phyloP scores from a whole-genome alignment of 179 eudicot species.

The Beta lomatogona region DNA sequence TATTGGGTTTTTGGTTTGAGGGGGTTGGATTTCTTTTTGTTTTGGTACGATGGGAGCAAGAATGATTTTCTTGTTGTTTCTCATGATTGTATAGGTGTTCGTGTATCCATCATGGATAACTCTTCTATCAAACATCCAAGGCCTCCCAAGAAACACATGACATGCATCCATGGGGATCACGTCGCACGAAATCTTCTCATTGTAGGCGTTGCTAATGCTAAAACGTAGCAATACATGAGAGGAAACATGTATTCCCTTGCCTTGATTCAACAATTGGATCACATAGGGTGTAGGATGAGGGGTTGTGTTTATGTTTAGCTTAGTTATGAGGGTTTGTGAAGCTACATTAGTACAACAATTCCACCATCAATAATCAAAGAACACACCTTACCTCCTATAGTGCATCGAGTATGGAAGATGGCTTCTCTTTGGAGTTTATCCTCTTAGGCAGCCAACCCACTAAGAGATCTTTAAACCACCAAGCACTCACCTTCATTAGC shows the following conservation, averaged over 20 bases:
- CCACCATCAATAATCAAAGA: conserved; percentile 9
- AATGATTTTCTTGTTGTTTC: neutral
- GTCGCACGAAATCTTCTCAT: neutral
- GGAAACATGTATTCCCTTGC: neutral
- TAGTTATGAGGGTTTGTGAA: neutral
- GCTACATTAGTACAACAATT: conserved; percentile 9
- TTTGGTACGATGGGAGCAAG: neutral
- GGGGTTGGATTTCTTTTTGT: too few species aligned
- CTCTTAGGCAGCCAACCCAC: neutral
- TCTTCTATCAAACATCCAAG: neutral
- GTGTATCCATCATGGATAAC: too few species aligned
- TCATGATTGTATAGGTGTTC: neutral
- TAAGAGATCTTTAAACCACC: neutral
- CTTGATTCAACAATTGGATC: too few species aligned
- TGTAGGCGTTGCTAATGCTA: neutral
- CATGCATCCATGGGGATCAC: neutral
- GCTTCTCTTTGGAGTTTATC: neutral
- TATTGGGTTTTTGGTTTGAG: too few species aligned
- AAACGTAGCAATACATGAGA: neutral
- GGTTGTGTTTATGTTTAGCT: neutral
- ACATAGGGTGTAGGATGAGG: neutral
- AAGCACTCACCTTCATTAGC: neutral
- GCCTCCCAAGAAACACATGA: too few species aligned
- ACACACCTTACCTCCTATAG: too few species aligned
- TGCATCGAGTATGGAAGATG: too few species aligned